Base-by-base conservation (phyloP, 257 asterid species). In the Rauvolfia tetraphylla region DNA sequence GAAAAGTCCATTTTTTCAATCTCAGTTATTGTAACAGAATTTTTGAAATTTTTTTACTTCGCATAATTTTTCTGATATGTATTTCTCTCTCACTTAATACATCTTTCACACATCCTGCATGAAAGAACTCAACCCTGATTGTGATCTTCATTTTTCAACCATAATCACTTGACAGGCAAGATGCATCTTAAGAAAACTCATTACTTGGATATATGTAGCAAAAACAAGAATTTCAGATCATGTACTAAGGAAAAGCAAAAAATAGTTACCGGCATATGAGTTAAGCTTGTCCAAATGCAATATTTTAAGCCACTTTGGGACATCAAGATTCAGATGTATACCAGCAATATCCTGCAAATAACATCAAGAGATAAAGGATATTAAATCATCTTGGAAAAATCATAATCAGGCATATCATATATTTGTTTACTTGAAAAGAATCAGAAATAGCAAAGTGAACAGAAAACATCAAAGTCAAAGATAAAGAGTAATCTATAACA, bases 341-440 rank as follows among this genome's bases (percentile, higher is more conserved):
- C 99, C 99, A 74, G 99, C 89, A 83, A 95, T 88, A 80, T 91
- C 98, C 99, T 95, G 86, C 88, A 83, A 59, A 77, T 36, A 68
- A 38, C 46, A 70, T 62, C 27, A 66, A 38, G 56, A 27, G n/a
- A n/a, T n/a, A n/a, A 36, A 1, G 18, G 9, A 12, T n/a, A 17
- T n/a, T 57, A 25, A 65, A 48, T 38, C 59, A 61, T 63, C 27
- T 61, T 58, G 68, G 63, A 78, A 9, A 36, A 23, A 59, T 53
- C 17, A 61, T 41, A n/a, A 54, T n/a, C 39, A 77, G 67, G 70
- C 58, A 58, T 36, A 51, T 22, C 65, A 27, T 34, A 36, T 33
- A 10, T 12, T 44, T 20, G 51, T 6, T 17, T n/a, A 42, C 2
- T 69, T 46, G 13, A 69, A 41, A 5, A n/a, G 56, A 41, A 10